Base-by-base conservation (phyloP, 331 rosid species). In the Ulmus americana region DNA sequence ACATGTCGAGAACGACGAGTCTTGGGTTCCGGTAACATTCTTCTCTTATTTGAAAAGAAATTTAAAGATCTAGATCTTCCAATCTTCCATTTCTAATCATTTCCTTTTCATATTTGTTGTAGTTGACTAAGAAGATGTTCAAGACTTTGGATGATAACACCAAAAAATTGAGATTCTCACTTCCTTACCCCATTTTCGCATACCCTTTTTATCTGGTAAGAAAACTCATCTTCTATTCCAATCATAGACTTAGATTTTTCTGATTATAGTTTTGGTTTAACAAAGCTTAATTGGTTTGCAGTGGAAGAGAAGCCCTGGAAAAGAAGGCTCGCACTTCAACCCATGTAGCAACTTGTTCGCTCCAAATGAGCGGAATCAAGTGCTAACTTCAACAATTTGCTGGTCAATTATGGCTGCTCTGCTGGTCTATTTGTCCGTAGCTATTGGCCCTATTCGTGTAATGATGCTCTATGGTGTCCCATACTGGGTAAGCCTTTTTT, bases 281-380 rank as follows among this genome's bases (percentile, higher is more conserved):
- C 35, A 28, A 28, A 28, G 35, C 35, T 28, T 28, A 28, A 28
- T 11, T 39, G 3, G 13, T 49, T 71, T 81, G 72, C 86, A 92
- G 98, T 87, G 94, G 98, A 58, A 15, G 8, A 82, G 98, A 89
- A 84, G 95, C 73, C 98, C 98, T 14, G 98, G 98, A 44, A 94
- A 94, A 20, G 69, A 85, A 56, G 98, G 98, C 1, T 94, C 98
- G 8, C 98, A 94, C 46, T 94, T 87, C 82, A 87, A 84, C 68
- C 98, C 98, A 1, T 16, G 79, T 63, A 87, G 98, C 68, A 79
- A 75, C 6, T 62, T 94, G 81, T 94, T 94, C 65, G 39, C 84
- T 16, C 75, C 88, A 5, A 67, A 7, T 55, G 98, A 94, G 48
- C 82, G 95, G 68, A 82, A 28, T 67, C 81, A 81, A 63, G 88